Evolutionary conservation across 257 asterid species (phyloP), one percentile per base, ranked within the genome.

Genomic region (Rhazya stricta): DNA sequence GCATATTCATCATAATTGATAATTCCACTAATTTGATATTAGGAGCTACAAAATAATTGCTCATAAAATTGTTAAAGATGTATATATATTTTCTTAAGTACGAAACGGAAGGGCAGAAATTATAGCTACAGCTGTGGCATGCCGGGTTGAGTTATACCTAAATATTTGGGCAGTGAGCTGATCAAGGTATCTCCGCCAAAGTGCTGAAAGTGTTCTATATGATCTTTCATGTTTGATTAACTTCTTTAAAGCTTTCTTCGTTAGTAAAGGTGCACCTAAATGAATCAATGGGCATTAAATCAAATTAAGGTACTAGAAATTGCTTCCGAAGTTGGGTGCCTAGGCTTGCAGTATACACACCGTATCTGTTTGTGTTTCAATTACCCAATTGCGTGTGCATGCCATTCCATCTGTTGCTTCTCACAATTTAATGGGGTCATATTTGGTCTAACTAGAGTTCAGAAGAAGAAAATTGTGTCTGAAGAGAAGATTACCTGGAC

Each of bases 401-500:
- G 56, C 13, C 8, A 4, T 42, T 68, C 37, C 18, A 18, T 43
- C 51, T 68, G 56, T 68, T 42, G 46, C 63, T 71, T 48, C 15
- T 18, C 21, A n/a, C n/a, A n/a, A n/a, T n/a, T n/a, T n/a, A n/a
- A n/a, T n/a, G n/a, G n/a, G n/a, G n/a, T n/a, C n/a, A n/a, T n/a
- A n/a, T n/a, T n/a, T 36, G 19, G 9, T 42, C 6, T 58, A 58
- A 25, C 27, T 58, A 29, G 25, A 13, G 37, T 29, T 82, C 76
- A 83, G 63, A 63, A 75, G 34, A 77, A 61, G 53, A 42, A 71
- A 57, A n/a, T 51, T 37, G 69, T 48, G 45, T 37, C 37, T 73
- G 11, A 39, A 73, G 53, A 54, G 34, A 36, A 57, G 39, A 62
- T 72, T 82, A 92, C 97, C 98, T 81, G 99, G 99, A 84, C 99